Percentiles rank a stretch among this genome's conserved stretches.
phyloP scores from a whole-genome alignment of 192 early-diverging fungal species.

The Umbelopsis vinacea region DNA sequence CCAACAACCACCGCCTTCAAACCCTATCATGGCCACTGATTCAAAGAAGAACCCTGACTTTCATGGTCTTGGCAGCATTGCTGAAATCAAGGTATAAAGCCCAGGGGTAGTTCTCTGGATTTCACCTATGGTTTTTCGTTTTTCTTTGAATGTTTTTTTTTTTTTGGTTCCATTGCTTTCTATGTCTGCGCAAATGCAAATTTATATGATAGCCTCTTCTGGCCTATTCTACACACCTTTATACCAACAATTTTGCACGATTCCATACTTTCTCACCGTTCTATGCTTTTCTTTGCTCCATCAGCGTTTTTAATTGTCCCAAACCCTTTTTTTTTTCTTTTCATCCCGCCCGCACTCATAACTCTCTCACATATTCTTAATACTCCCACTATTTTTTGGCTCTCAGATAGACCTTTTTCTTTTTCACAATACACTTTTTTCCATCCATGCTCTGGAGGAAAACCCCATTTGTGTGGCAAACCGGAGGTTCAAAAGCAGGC shows the following conservation, averaged over 20 bases:
- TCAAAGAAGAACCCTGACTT: neutral
- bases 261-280: too few species aligned
- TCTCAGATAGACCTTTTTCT: neutral
- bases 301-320: too few species aligned
- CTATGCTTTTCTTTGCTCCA: too few species aligned
- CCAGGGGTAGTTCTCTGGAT: neutral
- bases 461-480: neutral
- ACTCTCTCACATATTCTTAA: too few species aligned
- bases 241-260: too few species aligned
- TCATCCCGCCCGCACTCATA: too few species aligned
- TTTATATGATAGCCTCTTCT: neutral
- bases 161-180: neutral
- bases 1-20: neutral
- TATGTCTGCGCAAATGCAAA: neutral
- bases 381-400: too few species aligned
- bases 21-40: neutral
- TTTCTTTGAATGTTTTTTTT: neutral
- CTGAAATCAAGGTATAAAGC: constrained; percentile 4
- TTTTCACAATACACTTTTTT: neutral
- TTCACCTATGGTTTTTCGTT: neutral
- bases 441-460: too few species aligned
- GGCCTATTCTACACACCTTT: too few species aligned
- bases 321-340: too few species aligned
- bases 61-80: constrained; percentile 2
- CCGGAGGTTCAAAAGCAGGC: neutral